Conservation (phyloP, 2,329 filamentous ascomycete genomes). For the Cryphonectria parasitica region DNA sequence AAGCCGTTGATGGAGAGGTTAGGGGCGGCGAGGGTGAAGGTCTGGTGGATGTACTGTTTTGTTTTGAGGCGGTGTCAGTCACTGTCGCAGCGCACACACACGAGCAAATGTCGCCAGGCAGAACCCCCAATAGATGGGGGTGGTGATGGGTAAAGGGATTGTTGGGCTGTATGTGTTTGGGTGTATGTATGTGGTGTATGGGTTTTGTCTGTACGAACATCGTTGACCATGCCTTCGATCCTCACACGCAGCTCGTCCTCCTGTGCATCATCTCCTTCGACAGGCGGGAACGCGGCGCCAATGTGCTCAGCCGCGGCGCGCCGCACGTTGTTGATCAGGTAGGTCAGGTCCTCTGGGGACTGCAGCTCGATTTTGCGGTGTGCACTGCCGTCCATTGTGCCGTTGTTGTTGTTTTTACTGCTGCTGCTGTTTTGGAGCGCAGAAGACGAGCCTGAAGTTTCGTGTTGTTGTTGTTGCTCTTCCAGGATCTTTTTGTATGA, state of each 20-base stretch:
- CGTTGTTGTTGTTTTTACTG: constrained; percentile 7
- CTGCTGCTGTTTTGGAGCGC: constrained; percentile 7
- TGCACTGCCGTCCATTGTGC: constrained; percentile 42
- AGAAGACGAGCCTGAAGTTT: constrained; percentile 8
- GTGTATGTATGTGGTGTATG: constrained; percentile 6
- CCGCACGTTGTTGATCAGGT: constrained; percentile 71
- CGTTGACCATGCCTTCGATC: constrained; percentile 63
- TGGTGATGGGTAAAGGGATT: neutral
- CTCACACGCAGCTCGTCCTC: constrained; percentile 61
- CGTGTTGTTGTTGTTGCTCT: constrained; percentile 8
- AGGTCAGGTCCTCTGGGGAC: constrained; percentile 71
- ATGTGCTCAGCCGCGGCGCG: constrained; percentile 70
- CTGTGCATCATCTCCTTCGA: constrained; percentile 49
- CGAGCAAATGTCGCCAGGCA: neutral
- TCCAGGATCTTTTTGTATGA: constrained; percentile 24
- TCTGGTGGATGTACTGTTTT: constrained; percentile 63
- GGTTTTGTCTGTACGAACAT: constrained; percentile 46
- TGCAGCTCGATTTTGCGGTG: constrained; percentile 82
- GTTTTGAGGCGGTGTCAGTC: neutral
- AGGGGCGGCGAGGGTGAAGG: constrained; percentile 60
- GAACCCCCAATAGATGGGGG: neutral
- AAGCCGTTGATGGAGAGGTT: constrained; percentile 69
- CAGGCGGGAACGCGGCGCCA: constrained; percentile 68
- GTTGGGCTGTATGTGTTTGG: neutral
- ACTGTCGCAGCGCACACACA: neutral